Evolutionary conservation across 495 filamentous ascomycete species (phyloP).

Genomic region (Geoglossum glabrum): DNA sequence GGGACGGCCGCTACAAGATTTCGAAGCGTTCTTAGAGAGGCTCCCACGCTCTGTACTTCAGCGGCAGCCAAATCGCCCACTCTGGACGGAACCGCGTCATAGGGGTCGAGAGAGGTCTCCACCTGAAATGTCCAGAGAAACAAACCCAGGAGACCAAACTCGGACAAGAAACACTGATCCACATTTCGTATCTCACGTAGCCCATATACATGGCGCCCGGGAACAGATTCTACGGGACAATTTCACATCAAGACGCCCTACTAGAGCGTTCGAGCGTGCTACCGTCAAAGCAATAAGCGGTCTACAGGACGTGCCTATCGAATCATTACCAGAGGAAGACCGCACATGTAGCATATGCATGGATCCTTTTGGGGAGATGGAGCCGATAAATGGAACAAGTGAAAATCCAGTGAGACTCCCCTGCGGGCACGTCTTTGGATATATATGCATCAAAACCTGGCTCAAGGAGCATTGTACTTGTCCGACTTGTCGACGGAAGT

Average conservation of each 20-base stretch:
- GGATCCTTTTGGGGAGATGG: conserved; percentile 3
- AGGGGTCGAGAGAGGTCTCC: not conserved
- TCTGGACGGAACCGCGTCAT: not conserved
- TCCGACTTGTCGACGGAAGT: conserved; percentile 35
- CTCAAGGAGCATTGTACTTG: conserved; percentile 36
- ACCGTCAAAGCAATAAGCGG: not conserved
- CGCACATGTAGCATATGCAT: conserved; percentile 7
- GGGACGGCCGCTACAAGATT: conserved; percentile 2
- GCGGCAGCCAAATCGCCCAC: not conserved
- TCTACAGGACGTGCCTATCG: not conserved
- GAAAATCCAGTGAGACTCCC: conserved; percentile 3
- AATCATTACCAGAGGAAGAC: not conserved
- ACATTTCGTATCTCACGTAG: no score
- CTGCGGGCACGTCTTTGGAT: conserved; percentile 30
- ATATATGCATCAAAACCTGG: conserved; percentile 40
- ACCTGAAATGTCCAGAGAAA: not conserved
- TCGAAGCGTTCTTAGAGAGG: not conserved
- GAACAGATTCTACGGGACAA: not conserved
- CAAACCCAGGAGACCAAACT: not conserved
- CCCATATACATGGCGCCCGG: not conserved
- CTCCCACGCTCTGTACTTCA: not conserved
- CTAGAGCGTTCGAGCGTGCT: not conserved
- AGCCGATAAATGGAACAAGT: not conserved
- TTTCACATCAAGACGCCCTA: not conserved
- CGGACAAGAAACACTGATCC: not conserved